Evolutionary conservation across 2,329 filamentous ascomycete genomes (phyloP).

Genomic region (Trichoderma citrinoviride): DNA sequence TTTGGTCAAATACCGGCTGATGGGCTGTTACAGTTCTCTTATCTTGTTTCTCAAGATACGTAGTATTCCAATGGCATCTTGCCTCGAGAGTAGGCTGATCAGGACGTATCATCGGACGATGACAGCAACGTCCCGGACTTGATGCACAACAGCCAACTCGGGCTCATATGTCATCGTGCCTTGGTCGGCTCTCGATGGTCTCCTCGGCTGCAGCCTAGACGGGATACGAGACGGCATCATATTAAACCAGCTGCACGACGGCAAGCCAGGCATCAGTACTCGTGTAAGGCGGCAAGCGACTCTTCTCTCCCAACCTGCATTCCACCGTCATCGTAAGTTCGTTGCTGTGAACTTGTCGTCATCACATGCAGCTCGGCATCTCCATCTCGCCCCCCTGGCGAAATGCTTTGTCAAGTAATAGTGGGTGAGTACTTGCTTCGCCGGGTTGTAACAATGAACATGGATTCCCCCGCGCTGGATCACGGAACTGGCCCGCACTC

Average conservation of each 20-base stretch:
- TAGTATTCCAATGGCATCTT: too few species aligned
- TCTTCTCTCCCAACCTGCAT: not conserved
- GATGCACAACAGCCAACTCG: too few species aligned
- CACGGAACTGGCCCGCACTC: not conserved
- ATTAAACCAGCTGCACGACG: not conserved
- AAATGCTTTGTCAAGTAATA: not conserved
- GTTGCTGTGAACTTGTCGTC: not conserved
- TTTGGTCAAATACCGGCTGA: too few species aligned
- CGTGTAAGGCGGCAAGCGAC: not conserved
- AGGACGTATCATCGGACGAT: too few species aligned
- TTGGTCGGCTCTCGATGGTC: not conserved
- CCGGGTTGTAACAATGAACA: not conserved
- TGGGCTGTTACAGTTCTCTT: too few species aligned
- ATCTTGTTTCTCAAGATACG: too few species aligned
- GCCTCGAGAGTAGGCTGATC: too few species aligned
- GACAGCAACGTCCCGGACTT: too few species aligned
- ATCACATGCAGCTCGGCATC: constrained; percentile 10
- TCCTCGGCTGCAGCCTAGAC: not conserved
- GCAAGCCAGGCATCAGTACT: not conserved
- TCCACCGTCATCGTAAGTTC: not conserved
- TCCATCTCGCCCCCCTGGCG: too few species aligned
- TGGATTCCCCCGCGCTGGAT: constrained; percentile 14
- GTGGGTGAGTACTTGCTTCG: not conserved
- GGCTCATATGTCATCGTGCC: too few species aligned
- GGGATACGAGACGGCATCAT: not conserved